Percentiles rank a stretch among this genome's conserved stretches.
Conservation (phyloP, 352 stramenopile species). For the Globisporangium ultimum region DNA sequence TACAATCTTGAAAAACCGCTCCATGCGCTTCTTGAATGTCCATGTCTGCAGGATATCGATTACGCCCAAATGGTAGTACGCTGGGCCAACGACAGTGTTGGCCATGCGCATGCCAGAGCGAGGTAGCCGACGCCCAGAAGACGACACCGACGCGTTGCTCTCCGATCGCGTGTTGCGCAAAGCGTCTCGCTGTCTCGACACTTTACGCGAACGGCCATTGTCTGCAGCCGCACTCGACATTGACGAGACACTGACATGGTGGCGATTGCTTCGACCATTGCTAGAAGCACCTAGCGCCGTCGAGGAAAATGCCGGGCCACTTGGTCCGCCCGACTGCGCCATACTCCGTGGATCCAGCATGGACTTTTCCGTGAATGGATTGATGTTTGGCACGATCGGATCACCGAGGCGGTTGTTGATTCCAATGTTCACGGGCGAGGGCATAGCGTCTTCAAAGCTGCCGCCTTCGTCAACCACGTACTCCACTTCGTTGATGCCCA, state of each 20-base stretch:
- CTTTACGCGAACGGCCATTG: constrained; percentile 38
- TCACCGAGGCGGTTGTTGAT: constrained; percentile 13
- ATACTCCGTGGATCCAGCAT: constrained; percentile 57
- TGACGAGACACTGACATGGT: constrained; percentile 69
- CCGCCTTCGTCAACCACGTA: constrained; percentile 77
- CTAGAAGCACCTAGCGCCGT: background rate
- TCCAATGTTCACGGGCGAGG: constrained; percentile 23
- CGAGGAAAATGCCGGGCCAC: background rate
- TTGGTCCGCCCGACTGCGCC: constrained; percentile 2
- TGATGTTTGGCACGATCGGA: constrained; percentile 30
- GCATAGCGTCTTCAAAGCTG: constrained; percentile 31
- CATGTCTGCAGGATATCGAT: constrained; percentile 92
- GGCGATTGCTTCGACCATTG: constrained; percentile 16
- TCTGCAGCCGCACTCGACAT: constrained; percentile 21
- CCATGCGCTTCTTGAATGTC: constrained; percentile 84
- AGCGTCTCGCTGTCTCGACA: constrained; percentile 43
- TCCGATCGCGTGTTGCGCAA: constrained; percentile 37
- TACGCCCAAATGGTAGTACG: constrained; percentile 88
- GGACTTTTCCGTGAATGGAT: constrained; percentile 63
- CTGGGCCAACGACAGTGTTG: constrained; percentile 84
- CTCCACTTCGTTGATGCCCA: constrained; percentile 88
- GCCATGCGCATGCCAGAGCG: constrained; percentile 81
- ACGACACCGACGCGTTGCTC: constrained; percentile 66
- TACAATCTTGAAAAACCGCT: constrained; percentile 87
- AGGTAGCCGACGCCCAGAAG: constrained; percentile 62